phyloP scores from a whole-genome alignment of 2,329 filamentous ascomycete genomes.

The Dactylellina leptospora region DNA sequence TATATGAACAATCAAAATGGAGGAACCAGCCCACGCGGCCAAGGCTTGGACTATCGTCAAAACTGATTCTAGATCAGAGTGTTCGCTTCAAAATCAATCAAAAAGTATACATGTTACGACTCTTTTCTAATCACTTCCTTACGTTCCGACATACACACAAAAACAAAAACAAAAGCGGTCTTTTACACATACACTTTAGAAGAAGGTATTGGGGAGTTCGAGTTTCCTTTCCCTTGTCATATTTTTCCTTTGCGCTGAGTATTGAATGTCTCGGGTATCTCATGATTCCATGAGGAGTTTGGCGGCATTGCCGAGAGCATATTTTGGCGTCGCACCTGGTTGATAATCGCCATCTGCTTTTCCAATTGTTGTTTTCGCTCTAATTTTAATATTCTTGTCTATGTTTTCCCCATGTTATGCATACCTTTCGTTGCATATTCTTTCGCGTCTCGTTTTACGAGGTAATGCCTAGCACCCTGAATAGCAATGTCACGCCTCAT shows the following conservation, averaged over 20 bases:
- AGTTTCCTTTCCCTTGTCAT: slow-evolving; percentile 21
- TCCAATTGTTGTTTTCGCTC: slow-evolving; percentile 13
- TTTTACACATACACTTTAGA: slow-evolving; percentile 52
- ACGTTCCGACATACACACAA: slow-evolving; percentile 20
- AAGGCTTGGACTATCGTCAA: slow-evolving; percentile 46
- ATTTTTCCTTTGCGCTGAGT: slow-evolving; percentile 15
- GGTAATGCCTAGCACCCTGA: slow-evolving; percentile 13
- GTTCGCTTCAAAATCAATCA: not conserved
- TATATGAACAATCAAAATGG: slow-evolving; percentile 50
- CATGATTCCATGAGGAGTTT: slow-evolving; percentile 27
- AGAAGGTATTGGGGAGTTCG: slow-evolving; percentile 53
- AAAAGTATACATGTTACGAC: slow-evolving; percentile 22
- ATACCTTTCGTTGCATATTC: slow-evolving; percentile 9
- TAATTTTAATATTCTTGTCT: slow-evolving; percentile 49
- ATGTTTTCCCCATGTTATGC: slow-evolving; percentile 20
- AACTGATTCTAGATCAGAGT: slow-evolving; percentile 10
- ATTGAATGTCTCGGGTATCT: slow-evolving; percentile 34
- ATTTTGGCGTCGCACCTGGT: slow-evolving; percentile 43
- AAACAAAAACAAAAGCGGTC: slow-evolving; percentile 44
- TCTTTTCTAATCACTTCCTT: slow-evolving; percentile 20
- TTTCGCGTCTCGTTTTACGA: not conserved
- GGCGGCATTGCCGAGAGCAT: slow-evolving; percentile 46
- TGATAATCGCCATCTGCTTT: slow-evolving; percentile 18
- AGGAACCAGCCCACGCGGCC: slow-evolving; percentile 37
- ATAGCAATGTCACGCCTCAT: slow-evolving; percentile 11